Evolutionary conservation across 2,329 filamentous ascomycete genomes (phyloP), one percentile per base, ranked within the genome.

Genomic region (Xylaria sp.): DNA sequence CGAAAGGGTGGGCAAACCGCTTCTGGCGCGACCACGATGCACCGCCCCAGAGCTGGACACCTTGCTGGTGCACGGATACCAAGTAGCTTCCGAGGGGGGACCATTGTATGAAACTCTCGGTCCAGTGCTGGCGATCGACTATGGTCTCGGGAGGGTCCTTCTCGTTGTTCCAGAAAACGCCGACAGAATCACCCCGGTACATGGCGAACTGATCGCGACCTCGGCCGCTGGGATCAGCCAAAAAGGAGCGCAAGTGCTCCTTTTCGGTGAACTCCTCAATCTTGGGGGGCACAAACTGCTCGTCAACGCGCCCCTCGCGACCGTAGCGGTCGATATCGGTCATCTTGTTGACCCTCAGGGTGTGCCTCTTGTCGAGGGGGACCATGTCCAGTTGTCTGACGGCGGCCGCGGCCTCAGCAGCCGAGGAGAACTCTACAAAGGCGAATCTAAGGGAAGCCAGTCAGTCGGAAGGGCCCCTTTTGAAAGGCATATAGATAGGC

Each of bases 101-200:
- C 96, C 96, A 99, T 84, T 97, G 94, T 60, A 99, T 91, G 80
- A 99, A 99, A 46, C 93, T 93, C 83, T 99, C 96, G 69, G 96
- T 99, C 96, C 96, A 99, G 86, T 97, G 93, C 77, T 92, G 90
- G 75, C 96, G 91, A 78, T 98, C 95, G 67, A 99, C 93, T 46
- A 98, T 89, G 72, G 89, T 90, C 82, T 99, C 96, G 4, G 95
- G 94, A 25, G 87, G 82, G 69, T 98, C 94, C 82, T 92, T 95
- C 84, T 97, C 96, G 86, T 97, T 97, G 85, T 98, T 98, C 95
- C 95, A 99, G 87, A 92, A 97, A 6, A 99, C 92, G 69, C 94
- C 94, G 46, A 99, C 96, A 72, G 91, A 92, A 63, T 99, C 96
- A 75, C 91, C 92, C 63, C 93, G 91, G 86, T 92, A 98, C 89